Conservation (phyloP, 345 rosid genomes). For the Eucalyptus paniculata region DNA sequence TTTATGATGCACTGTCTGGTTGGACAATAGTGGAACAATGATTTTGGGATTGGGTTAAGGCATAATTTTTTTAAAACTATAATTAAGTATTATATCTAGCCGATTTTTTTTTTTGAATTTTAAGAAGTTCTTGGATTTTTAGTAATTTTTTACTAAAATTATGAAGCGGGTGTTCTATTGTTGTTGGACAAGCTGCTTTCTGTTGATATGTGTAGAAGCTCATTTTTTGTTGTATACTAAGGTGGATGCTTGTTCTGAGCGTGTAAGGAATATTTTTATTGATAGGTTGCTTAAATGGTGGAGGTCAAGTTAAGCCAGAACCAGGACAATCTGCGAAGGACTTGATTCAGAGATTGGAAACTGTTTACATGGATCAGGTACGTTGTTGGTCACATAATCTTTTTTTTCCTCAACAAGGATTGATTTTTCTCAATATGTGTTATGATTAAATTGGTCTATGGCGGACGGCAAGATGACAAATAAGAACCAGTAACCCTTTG, state of each 20-base stretch:
- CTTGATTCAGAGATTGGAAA: constrained; percentile 54
- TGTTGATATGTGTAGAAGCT: not conserved
- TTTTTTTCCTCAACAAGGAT: not conserved
- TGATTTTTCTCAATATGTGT: not conserved
- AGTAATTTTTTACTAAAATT: too few relatives aligned
- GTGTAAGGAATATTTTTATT: not conserved
- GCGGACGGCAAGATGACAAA: not conserved
- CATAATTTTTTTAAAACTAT: not conserved
- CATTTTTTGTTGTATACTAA: not conserved
- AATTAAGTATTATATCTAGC: not conserved
- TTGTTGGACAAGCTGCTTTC: not conserved
- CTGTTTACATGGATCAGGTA: constrained; percentile 65
- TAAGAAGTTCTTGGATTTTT: not conserved
- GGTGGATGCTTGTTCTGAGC: not conserved
- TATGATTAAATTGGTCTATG: not conserved
- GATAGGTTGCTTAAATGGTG: constrained; percentile 89
- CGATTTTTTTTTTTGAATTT: not conserved
- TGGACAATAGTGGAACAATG: not conserved
- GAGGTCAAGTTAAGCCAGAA: constrained; percentile 92
- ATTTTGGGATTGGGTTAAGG: not conserved
- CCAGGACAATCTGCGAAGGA: constrained; percentile 68
- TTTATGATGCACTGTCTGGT: not conserved
- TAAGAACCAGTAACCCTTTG: not conserved
- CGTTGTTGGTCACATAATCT: not conserved
- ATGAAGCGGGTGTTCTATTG: not conserved